A percentile compares a stretch with the other conserved stretches of the same genome.
These are phyloP conservation scores for Tolypocladium ophioglossoides DNA, from an alignment of 2,329 filamentous ascomycete species.

Conservation along the genomic window DNA sequence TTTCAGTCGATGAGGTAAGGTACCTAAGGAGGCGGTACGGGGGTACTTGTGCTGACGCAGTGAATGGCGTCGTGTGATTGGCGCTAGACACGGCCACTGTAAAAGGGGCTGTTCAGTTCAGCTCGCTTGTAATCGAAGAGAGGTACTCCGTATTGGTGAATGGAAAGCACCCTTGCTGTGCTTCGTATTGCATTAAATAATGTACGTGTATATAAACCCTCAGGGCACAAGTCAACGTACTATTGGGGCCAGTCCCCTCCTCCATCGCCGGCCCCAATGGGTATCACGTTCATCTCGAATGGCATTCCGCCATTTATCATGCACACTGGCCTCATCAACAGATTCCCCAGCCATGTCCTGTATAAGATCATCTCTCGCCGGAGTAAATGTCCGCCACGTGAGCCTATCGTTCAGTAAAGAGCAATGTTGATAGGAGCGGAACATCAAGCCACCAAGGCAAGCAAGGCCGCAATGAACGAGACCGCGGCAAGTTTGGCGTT, in stretches of 20 bases:
- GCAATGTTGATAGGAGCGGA: neutral
- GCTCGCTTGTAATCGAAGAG: neutral
- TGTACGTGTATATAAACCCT: conserved; percentile 1
- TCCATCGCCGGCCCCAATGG: conserved; percentile 1
- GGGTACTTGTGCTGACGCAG: too few species aligned
- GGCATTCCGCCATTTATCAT: neutral
- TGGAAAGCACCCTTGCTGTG: neutral
- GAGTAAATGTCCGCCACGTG: neutral
- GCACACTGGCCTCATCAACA: neutral
- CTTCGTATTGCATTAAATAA: conserved; percentile 1
- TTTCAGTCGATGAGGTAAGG: neutral
- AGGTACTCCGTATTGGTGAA: neutral
- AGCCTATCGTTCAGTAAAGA: neutral
- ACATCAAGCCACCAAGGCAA: conserved; percentile 1
- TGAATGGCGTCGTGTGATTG: neutral
- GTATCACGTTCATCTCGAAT: neutral
- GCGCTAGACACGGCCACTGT: neutral
- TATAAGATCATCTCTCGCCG: neutral
- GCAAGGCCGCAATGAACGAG: neutral
- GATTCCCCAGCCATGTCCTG: neutral
- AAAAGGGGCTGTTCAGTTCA: neutral
- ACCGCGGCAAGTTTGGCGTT: neutral
- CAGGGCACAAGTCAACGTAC: neutral
- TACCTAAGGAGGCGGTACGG: too few species aligned
- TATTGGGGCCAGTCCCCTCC: neutral